Conservation (phyloP, 257 asterid genomes). For the Vinca minor region DNA sequence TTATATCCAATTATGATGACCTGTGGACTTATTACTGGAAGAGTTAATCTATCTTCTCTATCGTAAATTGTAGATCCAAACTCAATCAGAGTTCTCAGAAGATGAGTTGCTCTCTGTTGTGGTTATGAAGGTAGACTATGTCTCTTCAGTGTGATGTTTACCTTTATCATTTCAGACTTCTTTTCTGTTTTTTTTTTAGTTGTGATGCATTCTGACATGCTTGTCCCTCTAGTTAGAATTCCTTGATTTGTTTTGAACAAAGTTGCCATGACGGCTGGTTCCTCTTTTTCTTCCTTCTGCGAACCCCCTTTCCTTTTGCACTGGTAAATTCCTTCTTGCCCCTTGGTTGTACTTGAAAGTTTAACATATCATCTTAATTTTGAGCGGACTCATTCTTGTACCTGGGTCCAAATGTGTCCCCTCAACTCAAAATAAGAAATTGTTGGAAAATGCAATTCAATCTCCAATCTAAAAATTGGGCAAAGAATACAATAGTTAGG, state of each 20-base stretch:
- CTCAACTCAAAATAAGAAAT: not conserved
- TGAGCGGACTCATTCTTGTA: not conserved
- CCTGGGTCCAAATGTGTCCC: not conserved
- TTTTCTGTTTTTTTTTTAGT: not conserved
- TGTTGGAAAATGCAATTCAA: not conserved
- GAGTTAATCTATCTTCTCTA: conserved; percentile 6
- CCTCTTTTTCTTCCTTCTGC: no score
- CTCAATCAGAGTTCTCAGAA: conserved; percentile 86
- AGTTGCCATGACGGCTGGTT: not conserved
- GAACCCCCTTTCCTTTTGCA: not conserved
- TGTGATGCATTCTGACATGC: not conserved
- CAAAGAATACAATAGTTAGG: not conserved
- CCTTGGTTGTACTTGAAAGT: not conserved
- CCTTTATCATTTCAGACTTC: conserved; percentile 1
- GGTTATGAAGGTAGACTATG: conserved; percentile 67
- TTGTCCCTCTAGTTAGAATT: not conserved
- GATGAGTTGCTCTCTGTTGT: conserved; percentile 91
- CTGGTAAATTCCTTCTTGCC: not conserved
- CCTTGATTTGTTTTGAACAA: not conserved
- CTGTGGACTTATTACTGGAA: not conserved
- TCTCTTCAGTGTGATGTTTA: conserved; percentile 9
- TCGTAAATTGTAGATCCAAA: conserved; percentile 54
- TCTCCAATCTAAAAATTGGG: not conserved
- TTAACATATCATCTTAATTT: not conserved
- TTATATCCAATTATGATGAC: not conserved